These are phyloP conservation scores for Candida krabiensis DNA, from an alignment of 805 yeast genomes.

Conservation along the genomic window DNA sequence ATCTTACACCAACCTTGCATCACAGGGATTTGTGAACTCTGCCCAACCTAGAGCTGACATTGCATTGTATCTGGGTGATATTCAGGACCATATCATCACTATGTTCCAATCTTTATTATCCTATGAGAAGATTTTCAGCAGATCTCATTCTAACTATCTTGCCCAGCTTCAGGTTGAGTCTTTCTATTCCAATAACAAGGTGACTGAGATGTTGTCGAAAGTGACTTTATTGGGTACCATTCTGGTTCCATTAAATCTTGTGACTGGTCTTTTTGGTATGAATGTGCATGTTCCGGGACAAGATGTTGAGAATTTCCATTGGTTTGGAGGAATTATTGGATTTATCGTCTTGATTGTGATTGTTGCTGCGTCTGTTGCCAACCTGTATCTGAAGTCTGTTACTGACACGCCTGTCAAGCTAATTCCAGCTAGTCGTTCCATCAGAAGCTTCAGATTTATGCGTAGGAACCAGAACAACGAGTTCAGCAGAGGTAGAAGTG, in stretches of 20 bases:
- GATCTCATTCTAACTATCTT: conserved; percentile 88
- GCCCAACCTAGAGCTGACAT: conserved; percentile 85
- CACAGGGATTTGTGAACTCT: conserved; percentile 12
- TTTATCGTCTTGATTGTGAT: conserved; percentile 28
- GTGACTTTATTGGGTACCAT: conserved; percentile 90
- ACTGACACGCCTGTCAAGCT: conserved; percentile 12
- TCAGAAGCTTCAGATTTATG: conserved; percentile 31
- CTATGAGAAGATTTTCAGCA: conserved; percentile 88
- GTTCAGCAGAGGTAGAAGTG: conserved; percentile 18
- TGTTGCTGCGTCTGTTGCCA: conserved; percentile 24
- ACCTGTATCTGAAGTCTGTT: conserved; percentile 24
- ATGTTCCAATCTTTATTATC: conserved; percentile 90
- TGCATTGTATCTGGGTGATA: conserved; percentile 90
- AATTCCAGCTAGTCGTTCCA: conserved; percentile 19
- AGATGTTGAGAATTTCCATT: conserved; percentile 39
- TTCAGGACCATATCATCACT: conserved; percentile 94
- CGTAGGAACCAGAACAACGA: conserved; percentile 19
- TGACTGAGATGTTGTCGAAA: conserved; percentile 83
- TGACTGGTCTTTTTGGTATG: conserved; percentile 96
- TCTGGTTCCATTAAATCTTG: conserved; percentile 82
- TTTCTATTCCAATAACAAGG: conserved; percentile 79
- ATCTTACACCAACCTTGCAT: conserved; percentile 17
- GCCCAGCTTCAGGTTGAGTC: conserved; percentile 95
- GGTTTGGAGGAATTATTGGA: conserved; percentile 49
- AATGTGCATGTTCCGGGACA: conserved; percentile 86